Percentiles rank a stretch among this genome's conserved stretches.
Conservation (phyloP, 768 basidiomycete genomes). For the Goffeauzyma gilvescens region DNA sequence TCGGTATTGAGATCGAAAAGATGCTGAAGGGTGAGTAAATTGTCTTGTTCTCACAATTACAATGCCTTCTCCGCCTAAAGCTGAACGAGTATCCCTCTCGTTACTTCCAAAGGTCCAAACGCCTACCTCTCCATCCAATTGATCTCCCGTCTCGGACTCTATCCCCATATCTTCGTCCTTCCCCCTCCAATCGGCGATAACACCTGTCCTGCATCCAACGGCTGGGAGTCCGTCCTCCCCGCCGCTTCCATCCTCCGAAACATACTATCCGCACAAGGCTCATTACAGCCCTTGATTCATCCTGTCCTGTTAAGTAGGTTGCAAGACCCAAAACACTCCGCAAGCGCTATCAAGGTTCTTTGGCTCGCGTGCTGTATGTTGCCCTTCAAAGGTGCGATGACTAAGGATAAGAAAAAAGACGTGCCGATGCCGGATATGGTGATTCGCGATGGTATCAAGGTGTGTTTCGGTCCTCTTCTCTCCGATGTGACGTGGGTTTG, state of each 20-base stretch:
- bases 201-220: constrained; percentile 8
- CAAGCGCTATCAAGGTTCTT: constrained; percentile 38
- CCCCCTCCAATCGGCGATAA: constrained; percentile 37
- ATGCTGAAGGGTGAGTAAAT: constrained; percentile 58
- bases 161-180: constrained; percentile 34
- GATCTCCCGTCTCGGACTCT: constrained; percentile 55
- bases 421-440: constrained; percentile 47
- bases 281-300: too few species aligned
- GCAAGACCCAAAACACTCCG: too few species aligned
- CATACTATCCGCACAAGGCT: too few species aligned
- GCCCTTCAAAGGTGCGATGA: constrained; percentile 47
- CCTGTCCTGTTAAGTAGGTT: too few species aligned
- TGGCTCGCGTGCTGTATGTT: constrained; percentile 60
- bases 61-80: not conserved
- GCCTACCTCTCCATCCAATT: constrained; percentile 55
- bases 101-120: constrained; percentile 43
- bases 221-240: not conserved
- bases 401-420: constrained; percentile 46
- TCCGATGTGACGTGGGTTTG: too few species aligned
- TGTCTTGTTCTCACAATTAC: not conserved
- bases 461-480: constrained; percentile 17
- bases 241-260: constrained; percentile 7
- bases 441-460: constrained; percentile 65
- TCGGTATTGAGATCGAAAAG: constrained; percentile 80
- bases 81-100: not conserved